Base-by-base conservation (phyloP, 306 rosid genomes). In the Quercus glauca region DNA sequence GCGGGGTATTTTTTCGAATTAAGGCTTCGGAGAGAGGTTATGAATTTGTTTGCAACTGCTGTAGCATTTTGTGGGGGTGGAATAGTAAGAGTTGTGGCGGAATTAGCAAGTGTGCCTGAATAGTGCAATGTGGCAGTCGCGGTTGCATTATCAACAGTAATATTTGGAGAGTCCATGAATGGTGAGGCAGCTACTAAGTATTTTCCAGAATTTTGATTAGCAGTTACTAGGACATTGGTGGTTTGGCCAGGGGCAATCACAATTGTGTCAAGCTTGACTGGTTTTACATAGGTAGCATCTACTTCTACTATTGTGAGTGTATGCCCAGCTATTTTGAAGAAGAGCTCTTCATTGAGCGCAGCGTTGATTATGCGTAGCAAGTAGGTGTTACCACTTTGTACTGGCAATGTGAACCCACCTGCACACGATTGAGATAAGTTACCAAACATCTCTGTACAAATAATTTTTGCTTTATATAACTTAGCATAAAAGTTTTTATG, bases 271-370 rank as follows among this genome's bases (percentile, higher is more conserved):
- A 79, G 88, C 58, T 79, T 20, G 84, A 94, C 91, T 17, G 97
- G 97, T 71, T 94, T 94, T 8, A 87, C 88, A 58, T 94, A 94
- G 55, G 91, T 83, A 23, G 98, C 98, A 73, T 94, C 97, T 4
- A 92, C 97, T 82, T 94, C 98, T 6, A 94, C 98, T 3, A 94
- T 78, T 0, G 90, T 92, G 55, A 94, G 88, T 1, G 76, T 84
- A 70, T 94, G 98, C 43, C 96, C 96, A 0, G 98, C 97, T 73
- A 94, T 92, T 76, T 94, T 92, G 96, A 94, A 94, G 86, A 94
- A 94, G 13, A 94, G 93, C 73, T 94, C 98, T 3, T 92, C 97
- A 89, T 93, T 93, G 95, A 93, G 98, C 21, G 98, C 98, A 92
- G 98, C 98, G 71, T 93, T 93, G 95, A 93, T 80, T 60, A 93